Percentiles rank a stretch among this genome's conserved stretches.
Evolutionary conservation across 257 asterid genomes (phyloP).

Genomic region (Fraxinus pennsylvanica): DNA sequence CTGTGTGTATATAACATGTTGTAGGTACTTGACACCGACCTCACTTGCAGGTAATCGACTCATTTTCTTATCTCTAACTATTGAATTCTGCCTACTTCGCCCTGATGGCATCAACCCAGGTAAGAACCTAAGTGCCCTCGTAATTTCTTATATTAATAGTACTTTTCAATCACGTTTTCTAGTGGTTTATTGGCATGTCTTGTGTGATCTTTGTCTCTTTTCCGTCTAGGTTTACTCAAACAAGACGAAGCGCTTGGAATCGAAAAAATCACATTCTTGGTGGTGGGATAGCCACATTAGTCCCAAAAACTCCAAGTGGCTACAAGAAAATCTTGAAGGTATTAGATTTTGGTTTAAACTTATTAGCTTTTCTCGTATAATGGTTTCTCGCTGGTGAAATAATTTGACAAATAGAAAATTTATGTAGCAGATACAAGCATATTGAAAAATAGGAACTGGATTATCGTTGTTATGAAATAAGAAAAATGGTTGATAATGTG

Average conservation of each 20-base stretch:
- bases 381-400: neutral
- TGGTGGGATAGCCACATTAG: slow-evolving; percentile 73
- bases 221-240: slow-evolving; percentile 46
- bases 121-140: slow-evolving; percentile 27
- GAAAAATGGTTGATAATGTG: no score
- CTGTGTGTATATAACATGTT: neutral
- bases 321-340: slow-evolving; percentile 62
- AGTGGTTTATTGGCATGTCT: no score
- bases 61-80: slow-evolving; percentile 13
- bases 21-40: neutral
- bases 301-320: slow-evolving; percentile 69
- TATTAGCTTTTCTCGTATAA: no score
- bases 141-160: neutral
- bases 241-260: slow-evolving; percentile 55
- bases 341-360: neutral
- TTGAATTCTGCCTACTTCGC: slow-evolving; percentile 13
- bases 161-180: neutral
- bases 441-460: no score
- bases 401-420: neutral
- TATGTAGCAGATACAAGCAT: neutral
- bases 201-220: no score
- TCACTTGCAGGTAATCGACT: slow-evolving; percentile 28
- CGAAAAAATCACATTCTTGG: slow-evolving; percentile 75
- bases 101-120: slow-evolving; percentile 48
- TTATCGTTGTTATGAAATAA: no score